Conservation (phyloP, 257 asterid genomes). For the Eucommia ulmoides region DNA sequence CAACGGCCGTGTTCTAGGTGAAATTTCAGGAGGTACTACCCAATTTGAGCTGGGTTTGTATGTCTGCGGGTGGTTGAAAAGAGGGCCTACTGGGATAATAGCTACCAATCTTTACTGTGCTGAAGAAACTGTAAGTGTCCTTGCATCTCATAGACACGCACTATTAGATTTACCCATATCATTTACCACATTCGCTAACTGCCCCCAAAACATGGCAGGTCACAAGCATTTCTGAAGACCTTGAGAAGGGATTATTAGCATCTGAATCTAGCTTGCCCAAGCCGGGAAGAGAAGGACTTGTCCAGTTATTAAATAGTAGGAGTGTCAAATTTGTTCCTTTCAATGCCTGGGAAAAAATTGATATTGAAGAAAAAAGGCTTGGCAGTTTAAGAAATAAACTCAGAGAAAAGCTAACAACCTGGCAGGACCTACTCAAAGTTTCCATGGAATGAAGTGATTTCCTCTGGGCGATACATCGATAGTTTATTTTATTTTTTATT, state of each 20-base stretch:
- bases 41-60: conserved; percentile 53
- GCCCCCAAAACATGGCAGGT: conserved; percentile 31
- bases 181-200: conserved; percentile 3
- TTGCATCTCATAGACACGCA: not conserved
- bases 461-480: too few relatives aligned
- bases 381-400: conserved; percentile 49
- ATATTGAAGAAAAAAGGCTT: conserved; percentile 51
- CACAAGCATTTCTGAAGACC: conserved; percentile 60
- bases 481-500: too few relatives aligned
- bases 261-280: conserved; percentile 25
- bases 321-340: conserved; percentile 39
- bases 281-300: conserved; percentile 62
- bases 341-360: conserved; percentile 58
- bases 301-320: conserved; percentile 38
- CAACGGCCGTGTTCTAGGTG: conserved; percentile 54
- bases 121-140: conserved; percentile 61
- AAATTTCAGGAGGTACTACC: conserved; percentile 20
- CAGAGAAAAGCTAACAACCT: conserved; percentile 56
- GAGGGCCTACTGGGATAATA: conserved; percentile 86
- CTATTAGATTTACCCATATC: not conserved
- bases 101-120: conserved; percentile 79
- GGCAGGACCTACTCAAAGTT: conserved; percentile 60
- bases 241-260: conserved; percentile 28
- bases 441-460: conserved; percentile 18
- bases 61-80: conserved; percentile 93